Base-by-base conservation (phyloP, 768 basidiomycete genomes). In the Leccinum boreale region DNA sequence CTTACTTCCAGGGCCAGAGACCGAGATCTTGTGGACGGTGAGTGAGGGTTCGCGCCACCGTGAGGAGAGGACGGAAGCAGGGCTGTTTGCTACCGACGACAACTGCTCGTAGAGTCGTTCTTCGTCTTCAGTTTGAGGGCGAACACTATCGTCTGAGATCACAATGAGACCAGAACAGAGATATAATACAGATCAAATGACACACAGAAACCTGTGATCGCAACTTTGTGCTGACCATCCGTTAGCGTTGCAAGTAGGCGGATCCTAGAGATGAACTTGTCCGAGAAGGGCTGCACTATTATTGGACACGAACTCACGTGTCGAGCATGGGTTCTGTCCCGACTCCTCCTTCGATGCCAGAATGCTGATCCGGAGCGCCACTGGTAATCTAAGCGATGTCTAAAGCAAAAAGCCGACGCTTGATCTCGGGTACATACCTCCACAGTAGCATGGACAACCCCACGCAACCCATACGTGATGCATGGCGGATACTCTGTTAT, bases 381-480 rank as follows among this genome's bases (percentile, higher is more conserved):
- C 84, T 92, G 5, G 81, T 81, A 56, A 98, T 85, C 85, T 92
- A 58, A 23, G 33, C 42, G 21, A 26, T 1, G 15, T 60, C 11
- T 8, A 55, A 47, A 31, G 1, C 17, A 33, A 15, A 45, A 33
- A 4, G 11, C 19, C 1, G 6, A 1, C n/a, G 9, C 6, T 12
- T 33, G 50, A n/a, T 5, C 3, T n/a, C 3, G 39, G 17, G 6
- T 23, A 49, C 72, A 47, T 47, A 88, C 90, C 78, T 88, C 83
- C 7, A 97, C 73, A 33, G 84, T 82, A 52, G 91, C 93, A 67
- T 95, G 94, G 1, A 98, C 85, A 4, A 99, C 96, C 0, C 97
- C 97, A 48, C 97, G 83, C 56, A 98, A 76, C 4, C 97, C 97
- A 69, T 96, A 97, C 0, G 95, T 97, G 52, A 98, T 87, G 66